A percentile compares a stretch with the other conserved stretches of the same genome.
These are phyloP conservation scores for Fusarium sarcochroum DNA, from an alignment of 2,329 filamentous ascomycete species.

Conservation along the genomic window DNA sequence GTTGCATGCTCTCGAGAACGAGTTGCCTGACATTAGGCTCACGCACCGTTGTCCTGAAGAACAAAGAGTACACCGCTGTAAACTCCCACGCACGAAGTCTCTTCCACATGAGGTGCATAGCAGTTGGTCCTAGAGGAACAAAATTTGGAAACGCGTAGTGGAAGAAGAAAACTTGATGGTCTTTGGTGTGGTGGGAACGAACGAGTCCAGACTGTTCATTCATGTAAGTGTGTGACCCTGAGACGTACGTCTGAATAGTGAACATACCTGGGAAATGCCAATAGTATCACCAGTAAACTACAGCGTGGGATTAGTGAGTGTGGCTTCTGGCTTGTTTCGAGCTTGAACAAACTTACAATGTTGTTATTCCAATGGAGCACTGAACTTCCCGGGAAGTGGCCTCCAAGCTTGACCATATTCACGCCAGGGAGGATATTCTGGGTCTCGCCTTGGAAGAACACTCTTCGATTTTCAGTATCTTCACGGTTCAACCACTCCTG, in stretches of 20 bases:
- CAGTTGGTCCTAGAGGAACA: neutral
- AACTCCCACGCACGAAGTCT: slow-evolving; percentile 74
- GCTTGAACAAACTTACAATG: slow-evolving; percentile 82
- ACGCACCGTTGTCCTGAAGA: slow-evolving; percentile 73
- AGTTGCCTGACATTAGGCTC: slow-evolving; percentile 70
- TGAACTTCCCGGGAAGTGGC: slow-evolving; percentile 83
- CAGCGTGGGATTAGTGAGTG: neutral
- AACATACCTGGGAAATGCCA: neutral
- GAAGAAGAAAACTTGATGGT: neutral
- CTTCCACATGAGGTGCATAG: slow-evolving; percentile 16
- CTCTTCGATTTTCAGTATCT: slow-evolving; percentile 55
- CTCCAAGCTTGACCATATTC: slow-evolving; percentile 77
- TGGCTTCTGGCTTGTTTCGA: slow-evolving; percentile 75
- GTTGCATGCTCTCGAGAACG: slow-evolving; percentile 82
- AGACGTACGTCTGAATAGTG: neutral
- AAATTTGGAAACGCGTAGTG: neutral
- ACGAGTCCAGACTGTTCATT: neutral
- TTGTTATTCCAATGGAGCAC: slow-evolving; percentile 72
- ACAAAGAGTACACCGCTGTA: slow-evolving; percentile 75
- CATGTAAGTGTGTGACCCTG: no score
- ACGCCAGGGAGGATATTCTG: slow-evolving; percentile 63
- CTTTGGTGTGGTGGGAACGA: neutral
- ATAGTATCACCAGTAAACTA: neutral
- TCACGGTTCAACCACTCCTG: slow-evolving; percentile 69
- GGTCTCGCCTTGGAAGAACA: slow-evolving; percentile 62